Conservation (phyloP, 2,329 filamentous ascomycete species). For the Laburnicola sp. region DNA sequence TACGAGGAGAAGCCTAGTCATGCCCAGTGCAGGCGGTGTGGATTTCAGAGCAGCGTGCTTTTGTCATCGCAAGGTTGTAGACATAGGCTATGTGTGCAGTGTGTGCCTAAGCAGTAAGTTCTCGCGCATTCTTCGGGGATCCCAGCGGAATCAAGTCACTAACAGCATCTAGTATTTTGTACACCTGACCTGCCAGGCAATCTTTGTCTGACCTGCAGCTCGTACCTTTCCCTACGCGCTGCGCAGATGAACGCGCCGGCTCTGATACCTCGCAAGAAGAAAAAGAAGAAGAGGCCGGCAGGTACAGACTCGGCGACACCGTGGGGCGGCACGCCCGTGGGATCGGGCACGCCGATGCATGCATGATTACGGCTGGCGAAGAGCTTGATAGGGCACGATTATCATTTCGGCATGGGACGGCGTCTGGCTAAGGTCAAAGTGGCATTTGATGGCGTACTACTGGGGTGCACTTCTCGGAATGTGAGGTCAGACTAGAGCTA, state of each 20-base stretch:
- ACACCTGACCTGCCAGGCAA: constrained; percentile 37
- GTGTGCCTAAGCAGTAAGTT: constrained; percentile 82
- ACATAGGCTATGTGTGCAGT: constrained; percentile 92
- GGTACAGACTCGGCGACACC: constrained; percentile 41
- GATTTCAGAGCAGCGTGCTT: constrained; percentile 99
- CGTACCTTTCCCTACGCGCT: constrained; percentile 42
- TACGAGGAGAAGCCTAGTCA: constrained; percentile 67
- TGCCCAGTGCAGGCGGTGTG: constrained; percentile 80
- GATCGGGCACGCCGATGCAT: constrained; percentile 41
- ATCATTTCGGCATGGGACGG: background rate
- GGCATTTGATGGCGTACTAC: constrained; percentile 1
- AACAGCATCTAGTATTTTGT: constrained; percentile 42
- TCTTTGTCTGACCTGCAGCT: constrained; percentile 45
- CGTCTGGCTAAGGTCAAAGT: background rate
- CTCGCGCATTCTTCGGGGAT: background rate
- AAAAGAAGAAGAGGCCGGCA: constrained; percentile 43
- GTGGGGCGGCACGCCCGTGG: constrained; percentile 36
- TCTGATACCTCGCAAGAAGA: constrained; percentile 44
- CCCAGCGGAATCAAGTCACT: constrained; percentile 11
- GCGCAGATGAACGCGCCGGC: constrained; percentile 40
- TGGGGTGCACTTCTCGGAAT: too few relatives aligned
- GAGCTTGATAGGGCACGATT: background rate
- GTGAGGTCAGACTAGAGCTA: too few relatives aligned
- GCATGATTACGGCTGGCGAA: constrained; percentile 18
- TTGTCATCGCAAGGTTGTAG: constrained; percentile 87